Conservation (phyloP, 129 eudicot genomes). For the Chrysanthemum lavandulifolium region DNA sequence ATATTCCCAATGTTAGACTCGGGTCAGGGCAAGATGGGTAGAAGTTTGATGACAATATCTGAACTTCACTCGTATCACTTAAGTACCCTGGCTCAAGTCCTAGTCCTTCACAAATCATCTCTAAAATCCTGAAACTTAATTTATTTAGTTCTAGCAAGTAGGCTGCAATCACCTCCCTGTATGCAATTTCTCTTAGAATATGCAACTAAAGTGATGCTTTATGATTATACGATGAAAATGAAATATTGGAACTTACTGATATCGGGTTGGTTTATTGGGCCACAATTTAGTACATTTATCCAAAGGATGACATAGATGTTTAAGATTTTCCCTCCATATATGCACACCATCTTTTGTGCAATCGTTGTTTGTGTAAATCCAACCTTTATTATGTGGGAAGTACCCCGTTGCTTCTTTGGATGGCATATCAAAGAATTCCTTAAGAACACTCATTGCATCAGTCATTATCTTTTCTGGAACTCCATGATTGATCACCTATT, state of each 20-base stretch:
- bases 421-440: slow-evolving; percentile 51
- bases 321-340: slow-evolving; percentile 71
- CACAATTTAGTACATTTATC: slow-evolving; percentile 44
- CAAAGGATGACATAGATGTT: slow-evolving; percentile 62
- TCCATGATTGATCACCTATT: slow-evolving; percentile 69
- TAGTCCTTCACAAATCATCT: slow-evolving; percentile 36
- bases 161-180: slow-evolving; percentile 45
- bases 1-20: slow-evolving; percentile 51
- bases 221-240: not conserved
- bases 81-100: slow-evolving; percentile 40
- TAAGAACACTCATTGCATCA: slow-evolving; percentile 40
- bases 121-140: slow-evolving; percentile 26
- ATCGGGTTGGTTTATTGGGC: slow-evolving; percentile 56
- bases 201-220: slow-evolving; percentile 1
- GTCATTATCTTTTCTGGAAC: slow-evolving; percentile 36
- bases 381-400: slow-evolving; percentile 16
- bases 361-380: not conserved
- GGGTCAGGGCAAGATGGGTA: slow-evolving; percentile 72
- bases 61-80: slow-evolving; percentile 13
- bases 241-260: slow-evolving; percentile 33
- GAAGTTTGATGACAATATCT: slow-evolving; percentile 29
- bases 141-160: slow-evolving; percentile 33
- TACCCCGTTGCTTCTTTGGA: slow-evolving; percentile 16
- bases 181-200: slow-evolving; percentile 9
- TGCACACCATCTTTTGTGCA: slow-evolving; percentile 43